Conservation (phyloP, 345 rosid species). For the Fremontodendron californicum region DNA sequence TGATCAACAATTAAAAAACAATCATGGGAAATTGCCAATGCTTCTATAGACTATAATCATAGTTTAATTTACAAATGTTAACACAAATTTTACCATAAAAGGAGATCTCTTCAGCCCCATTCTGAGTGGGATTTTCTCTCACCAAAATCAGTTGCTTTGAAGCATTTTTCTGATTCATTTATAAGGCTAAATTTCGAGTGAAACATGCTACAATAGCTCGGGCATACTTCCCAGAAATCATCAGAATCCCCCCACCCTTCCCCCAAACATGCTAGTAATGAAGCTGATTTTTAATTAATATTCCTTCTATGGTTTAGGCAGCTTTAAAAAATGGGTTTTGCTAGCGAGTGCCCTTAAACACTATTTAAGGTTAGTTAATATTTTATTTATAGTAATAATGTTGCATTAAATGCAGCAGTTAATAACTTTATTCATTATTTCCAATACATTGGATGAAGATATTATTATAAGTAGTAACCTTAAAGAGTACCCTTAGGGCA, state of each 20-base stretch:
- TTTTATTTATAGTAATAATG: too few relatives aligned
- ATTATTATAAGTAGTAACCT: too few relatives aligned
- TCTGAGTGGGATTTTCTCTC: background rate
- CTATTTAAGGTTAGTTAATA: too few relatives aligned
- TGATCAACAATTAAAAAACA: background rate
- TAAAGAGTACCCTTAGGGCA: too few relatives aligned
- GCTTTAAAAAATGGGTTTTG: background rate
- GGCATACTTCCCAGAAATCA: background rate
- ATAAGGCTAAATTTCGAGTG: background rate
- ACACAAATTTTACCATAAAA: background rate
- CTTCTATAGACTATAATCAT: background rate
- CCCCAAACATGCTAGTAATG: background rate
- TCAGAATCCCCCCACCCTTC: background rate
- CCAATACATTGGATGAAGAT: too few relatives aligned
- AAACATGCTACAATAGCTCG: background rate
- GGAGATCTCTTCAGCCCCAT: background rate
- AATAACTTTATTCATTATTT: too few relatives aligned
- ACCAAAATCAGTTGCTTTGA: background rate
- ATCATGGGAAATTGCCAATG: background rate
- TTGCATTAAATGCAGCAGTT: too few relatives aligned
- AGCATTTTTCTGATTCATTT: background rate
- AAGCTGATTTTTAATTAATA: background rate
- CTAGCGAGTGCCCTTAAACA: too few relatives aligned
- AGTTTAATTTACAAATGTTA: background rate
- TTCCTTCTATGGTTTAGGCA: background rate